These are phyloP conservation scores for Eutrema heterophyllum DNA, from an alignment of 345 rosid genomes.

Conservation along the genomic window DNA sequence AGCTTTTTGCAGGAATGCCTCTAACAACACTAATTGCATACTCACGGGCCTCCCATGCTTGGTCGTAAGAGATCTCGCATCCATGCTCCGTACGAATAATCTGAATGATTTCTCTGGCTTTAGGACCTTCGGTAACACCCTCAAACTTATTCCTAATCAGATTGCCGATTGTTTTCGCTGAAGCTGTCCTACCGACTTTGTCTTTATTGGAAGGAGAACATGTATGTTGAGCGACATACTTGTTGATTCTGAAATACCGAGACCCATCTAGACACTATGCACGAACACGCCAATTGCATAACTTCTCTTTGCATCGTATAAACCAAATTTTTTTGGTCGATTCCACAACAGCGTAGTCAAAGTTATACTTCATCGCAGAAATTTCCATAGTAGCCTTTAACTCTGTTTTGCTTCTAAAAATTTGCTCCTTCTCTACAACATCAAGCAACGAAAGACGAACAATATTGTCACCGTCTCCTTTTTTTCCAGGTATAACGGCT, in stretches of 20 bases:
- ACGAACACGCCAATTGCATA: background rate
- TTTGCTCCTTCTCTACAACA: no score
- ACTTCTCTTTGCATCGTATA: background rate
- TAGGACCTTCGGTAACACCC: background rate
- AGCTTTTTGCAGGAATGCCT: background rate
- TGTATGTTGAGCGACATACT: background rate
- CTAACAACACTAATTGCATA: background rate
- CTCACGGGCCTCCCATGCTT: background rate
- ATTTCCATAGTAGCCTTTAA: background rate
- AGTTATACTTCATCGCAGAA: background rate
- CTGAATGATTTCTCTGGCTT: background rate
- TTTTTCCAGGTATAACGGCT: no score
- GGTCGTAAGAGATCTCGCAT: background rate
- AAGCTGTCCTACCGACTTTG: background rate
- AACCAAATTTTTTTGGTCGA: background rate
- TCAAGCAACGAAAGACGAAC: no score
- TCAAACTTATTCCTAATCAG: background rate
- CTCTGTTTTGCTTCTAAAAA: background rate
- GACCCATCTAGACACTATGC: background rate
- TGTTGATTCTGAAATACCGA: background rate
- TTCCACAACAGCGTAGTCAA: background rate
- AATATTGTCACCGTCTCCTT: no score
- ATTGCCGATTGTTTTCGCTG: background rate
- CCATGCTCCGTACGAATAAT: background rate
- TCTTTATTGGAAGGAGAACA: background rate